Conservation (phyloP, 345 rosid species). For the Pistacia vera region DNA sequence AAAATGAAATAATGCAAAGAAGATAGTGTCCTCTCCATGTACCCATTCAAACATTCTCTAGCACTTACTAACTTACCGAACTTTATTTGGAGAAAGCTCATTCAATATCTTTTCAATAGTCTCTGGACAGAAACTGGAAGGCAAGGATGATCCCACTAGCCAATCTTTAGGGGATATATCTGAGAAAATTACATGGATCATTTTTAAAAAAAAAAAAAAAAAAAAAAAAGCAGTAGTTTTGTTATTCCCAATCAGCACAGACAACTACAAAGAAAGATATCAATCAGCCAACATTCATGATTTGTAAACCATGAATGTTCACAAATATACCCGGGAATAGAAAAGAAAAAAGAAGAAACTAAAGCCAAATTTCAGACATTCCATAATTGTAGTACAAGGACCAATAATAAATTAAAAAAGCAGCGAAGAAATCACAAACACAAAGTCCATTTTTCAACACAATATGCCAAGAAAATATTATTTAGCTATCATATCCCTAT, state of each 20-base stretch:
- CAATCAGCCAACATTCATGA: not conserved
- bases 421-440: not conserved
- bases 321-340: not conserved
- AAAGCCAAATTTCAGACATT: not conserved
- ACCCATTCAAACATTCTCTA: not conserved
- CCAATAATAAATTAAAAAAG: no score
- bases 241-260: constrained; percentile 5
- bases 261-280: not conserved
- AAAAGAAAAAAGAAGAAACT: not conserved
- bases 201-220: not conserved
- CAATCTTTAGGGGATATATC: constrained; percentile 82
- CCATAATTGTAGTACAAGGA: not conserved
- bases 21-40: not conserved
- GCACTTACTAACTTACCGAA: constrained; percentile 55
- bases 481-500: not conserved
- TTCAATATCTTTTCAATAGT: constrained; percentile 57
- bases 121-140: constrained; percentile 61
- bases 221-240: not conserved
- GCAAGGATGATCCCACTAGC: constrained; percentile 82
- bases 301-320: not conserved
- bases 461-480: not conserved
- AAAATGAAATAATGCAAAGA: not conserved
- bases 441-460: not conserved
- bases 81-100: constrained; percentile 66
- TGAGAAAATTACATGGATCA: constrained; percentile 33